Base-by-base conservation (phyloP, 805 yeast genomes). In the Kodamaea restingae region DNA sequence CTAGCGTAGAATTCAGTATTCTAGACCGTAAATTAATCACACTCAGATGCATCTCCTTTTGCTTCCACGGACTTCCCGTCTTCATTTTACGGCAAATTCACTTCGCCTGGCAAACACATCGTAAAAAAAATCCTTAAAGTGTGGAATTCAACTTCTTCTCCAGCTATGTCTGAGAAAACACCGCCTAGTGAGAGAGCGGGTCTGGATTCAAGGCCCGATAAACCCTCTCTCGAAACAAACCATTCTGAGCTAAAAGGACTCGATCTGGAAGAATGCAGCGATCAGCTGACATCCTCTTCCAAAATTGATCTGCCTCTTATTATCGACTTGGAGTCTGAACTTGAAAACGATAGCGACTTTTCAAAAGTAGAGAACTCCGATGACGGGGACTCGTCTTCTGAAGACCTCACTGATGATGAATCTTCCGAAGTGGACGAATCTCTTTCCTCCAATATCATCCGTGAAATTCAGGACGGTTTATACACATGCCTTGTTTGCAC, bases 401-500 rank as follows among this genome's bases (percentile, higher is more conserved):
- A 46, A 4, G 49, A 46, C 4, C 52, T 50, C 22, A 36, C 50
- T 20, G 51, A 48, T 4, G 47, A 45, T 12, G 56, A 51, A 20
- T 41, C 36, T 4, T 29, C 38, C 12, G 42, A 43, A 15, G 47
- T 52, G 11, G 56, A 57, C 34, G 63, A 63, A 24, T 51, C 66
- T 6, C 51, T 66, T 14, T 52, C 71, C 8, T 49, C 65, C 18
- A 58, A 70, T n/a, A 78, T 82, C 32, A 51, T 71, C 32, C 63
- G 62, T 21, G 93, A 85, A 49, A 75, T 84, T 34, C 70, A 68
- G 32, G 72, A 75, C 9, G 90, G 86, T n/a, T 70, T 73, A 1
- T 90, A 91, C 54, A 73, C 78, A 1, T 91, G 98, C 61, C 69
- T 91, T 57, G 87, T 91, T 9, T 91, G 98, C 61, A 85, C 95